phyloP scores from a whole-genome alignment of 1,139 yeast species.

The Candida labiduridarum region DNA sequence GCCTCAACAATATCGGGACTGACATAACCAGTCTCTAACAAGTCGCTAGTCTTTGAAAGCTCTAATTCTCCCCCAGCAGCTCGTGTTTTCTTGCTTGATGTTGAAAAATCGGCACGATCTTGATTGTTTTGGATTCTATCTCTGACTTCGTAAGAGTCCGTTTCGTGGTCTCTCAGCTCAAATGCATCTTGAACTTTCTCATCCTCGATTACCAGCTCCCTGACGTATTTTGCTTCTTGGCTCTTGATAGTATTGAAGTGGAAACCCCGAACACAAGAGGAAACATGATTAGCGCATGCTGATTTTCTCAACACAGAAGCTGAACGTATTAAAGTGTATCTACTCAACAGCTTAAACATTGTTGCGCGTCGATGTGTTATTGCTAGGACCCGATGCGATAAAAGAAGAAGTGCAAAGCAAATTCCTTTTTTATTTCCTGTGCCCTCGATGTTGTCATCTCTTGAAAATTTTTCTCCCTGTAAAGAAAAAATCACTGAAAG shows the following conservation, averaged over 20 bases:
- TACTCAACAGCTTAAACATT: conserved; percentile 3
- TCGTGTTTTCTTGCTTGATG: too few relatives aligned
- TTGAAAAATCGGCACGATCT: too few relatives aligned
- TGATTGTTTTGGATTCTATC: too few relatives aligned
- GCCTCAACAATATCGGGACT: conserved; percentile 27
- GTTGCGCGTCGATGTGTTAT: background rate
- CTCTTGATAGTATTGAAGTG: background rate
- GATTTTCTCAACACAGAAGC: background rate
- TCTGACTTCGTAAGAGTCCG: too few relatives aligned
- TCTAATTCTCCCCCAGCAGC: background rate
- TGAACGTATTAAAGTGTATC: background rate
- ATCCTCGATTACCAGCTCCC: too few relatives aligned
- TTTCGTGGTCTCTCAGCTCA: too few relatives aligned
- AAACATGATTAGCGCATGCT: background rate
- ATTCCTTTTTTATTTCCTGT: too few relatives aligned
- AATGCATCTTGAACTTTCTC: background rate
- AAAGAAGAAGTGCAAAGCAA: too few relatives aligned
- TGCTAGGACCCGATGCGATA: too few relatives aligned
- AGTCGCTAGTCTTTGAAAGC: conserved; percentile 11
- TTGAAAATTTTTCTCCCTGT: too few relatives aligned
- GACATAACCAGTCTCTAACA: conserved; percentile 19
- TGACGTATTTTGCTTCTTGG: background rate
- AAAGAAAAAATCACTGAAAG: too few relatives aligned
- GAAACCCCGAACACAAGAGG: background rate
- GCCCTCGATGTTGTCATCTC: too few relatives aligned